A percentile compares a stretch with the other conserved stretches of the same genome.
phyloP scores from a whole-genome alignment of 2,329 filamentous ascomycete species.

The Aspergillus jensenii region DNA sequence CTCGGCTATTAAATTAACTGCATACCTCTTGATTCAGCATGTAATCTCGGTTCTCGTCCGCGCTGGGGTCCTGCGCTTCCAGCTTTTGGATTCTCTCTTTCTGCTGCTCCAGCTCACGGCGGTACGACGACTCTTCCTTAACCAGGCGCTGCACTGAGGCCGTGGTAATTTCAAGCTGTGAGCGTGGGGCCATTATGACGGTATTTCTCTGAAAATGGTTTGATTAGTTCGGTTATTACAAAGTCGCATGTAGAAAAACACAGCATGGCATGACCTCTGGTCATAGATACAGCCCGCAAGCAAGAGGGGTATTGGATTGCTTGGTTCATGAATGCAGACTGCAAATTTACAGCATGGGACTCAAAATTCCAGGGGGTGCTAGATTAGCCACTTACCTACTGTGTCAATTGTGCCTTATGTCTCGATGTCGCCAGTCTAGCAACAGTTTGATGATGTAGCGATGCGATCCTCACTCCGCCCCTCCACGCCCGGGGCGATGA shows the following conservation, averaged over 20 bases:
- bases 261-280: no score
- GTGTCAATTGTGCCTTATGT: background rate
- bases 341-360: background rate
- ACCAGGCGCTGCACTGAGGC: constrained; percentile 78
- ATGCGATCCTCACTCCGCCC: constrained; percentile 9
- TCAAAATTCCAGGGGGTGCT: background rate
- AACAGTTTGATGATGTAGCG: background rate
- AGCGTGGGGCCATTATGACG: constrained; percentile 71
- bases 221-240: background rate
- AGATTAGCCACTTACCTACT: background rate
- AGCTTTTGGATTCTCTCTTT: constrained; percentile 69
- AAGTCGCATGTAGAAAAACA: background rate
- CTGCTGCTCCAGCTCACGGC: constrained; percentile 78
- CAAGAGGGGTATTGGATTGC: background rate
- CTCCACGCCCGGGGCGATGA: constrained; percentile 15
- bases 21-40: constrained; percentile 82
- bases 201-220: background rate
- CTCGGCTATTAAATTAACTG: background rate
- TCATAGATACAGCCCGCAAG: no score
- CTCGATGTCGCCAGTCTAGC: background rate
- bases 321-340: background rate
- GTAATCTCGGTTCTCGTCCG: constrained; percentile 77
- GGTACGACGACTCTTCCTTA: constrained; percentile 89
- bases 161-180: constrained; percentile 78
- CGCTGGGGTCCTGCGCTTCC: constrained; percentile 63